A percentile compares a stretch with the other conserved stretches of the same genome.
phyloP scores from a whole-genome alignment of 2,329 filamentous ascomycete species.

The Ophiostoma tasmaniense region DNA sequence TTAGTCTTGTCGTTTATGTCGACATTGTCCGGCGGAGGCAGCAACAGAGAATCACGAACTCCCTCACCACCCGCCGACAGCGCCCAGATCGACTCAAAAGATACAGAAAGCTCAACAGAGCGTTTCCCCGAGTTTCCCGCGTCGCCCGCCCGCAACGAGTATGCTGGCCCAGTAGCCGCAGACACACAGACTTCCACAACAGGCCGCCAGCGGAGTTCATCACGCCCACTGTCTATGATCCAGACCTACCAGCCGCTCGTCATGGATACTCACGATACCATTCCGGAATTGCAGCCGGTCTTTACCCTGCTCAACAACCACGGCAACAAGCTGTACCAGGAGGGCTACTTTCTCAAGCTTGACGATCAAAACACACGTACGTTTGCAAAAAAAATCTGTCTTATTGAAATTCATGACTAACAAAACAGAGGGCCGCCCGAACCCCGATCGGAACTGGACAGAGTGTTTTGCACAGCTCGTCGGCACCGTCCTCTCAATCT shows the following conservation, averaged over 20 bases:
- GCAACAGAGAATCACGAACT: slow-evolving; percentile 30
- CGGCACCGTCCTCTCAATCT: slow-evolving; percentile 86
- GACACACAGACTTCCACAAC: slow-evolving; percentile 31
- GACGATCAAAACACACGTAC: slow-evolving; percentile 88
- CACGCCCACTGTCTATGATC: slow-evolving; percentile 76
- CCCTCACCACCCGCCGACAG: slow-evolving; percentile 3
- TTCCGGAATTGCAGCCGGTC: slow-evolving; percentile 88
- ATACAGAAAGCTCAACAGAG: slow-evolving; percentile 10
- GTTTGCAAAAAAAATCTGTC: slow-evolving; percentile 30
- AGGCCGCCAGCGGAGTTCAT: slow-evolving; percentile 35
- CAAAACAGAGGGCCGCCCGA: slow-evolving; percentile 69
- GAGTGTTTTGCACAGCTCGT: slow-evolving; percentile 97
- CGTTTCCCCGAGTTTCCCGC: slow-evolving; percentile 20
- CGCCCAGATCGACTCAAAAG: no score
- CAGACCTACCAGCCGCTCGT: slow-evolving; percentile 76
- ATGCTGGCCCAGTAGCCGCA: slow-evolving; percentile 29
- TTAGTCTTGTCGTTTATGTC: slow-evolving; percentile 85
- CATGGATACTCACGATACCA: slow-evolving; percentile 80
- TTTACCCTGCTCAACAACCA: slow-evolving; percentile 93
- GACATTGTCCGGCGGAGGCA: slow-evolving; percentile 53
- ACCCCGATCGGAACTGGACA: slow-evolving; percentile 79
- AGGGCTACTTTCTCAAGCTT: slow-evolving; percentile 94
- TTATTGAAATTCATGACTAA: slow-evolving; percentile 19
- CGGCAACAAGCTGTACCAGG: slow-evolving; percentile 92
- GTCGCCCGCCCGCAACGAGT: slow-evolving; percentile 30